Conservation (phyloP, 2,329 filamentous ascomycete genomes). For the Aureobasidium sp. region DNA sequence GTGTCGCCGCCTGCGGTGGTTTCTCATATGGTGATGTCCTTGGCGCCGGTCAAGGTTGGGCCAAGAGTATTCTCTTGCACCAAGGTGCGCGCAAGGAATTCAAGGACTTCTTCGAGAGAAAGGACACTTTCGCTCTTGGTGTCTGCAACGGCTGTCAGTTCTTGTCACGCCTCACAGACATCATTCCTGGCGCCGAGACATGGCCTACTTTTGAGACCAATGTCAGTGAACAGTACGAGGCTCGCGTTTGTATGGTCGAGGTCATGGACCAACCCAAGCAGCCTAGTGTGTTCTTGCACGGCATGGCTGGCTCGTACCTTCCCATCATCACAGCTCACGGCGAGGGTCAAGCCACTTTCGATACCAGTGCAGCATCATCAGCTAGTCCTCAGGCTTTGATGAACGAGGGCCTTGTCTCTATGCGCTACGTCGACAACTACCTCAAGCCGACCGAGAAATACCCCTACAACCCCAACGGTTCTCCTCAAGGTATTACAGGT, state of each 20-base stretch:
- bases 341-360: conserved; percentile 68
- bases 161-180: conserved; percentile 70
- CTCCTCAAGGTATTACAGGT: conserved; percentile 71
- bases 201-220: conserved; percentile 90
- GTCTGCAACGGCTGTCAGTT: conserved; percentile 99
- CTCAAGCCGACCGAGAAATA: conserved; percentile 70
- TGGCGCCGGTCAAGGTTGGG: conserved; percentile 94
- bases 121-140: conserved; percentile 85
- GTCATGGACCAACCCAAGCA: conserved; percentile 54
- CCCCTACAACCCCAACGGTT: conserved; percentile 85
- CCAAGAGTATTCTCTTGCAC: conserved; percentile 85
- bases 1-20: conserved; percentile 89
- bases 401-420: conserved; percentile 61
- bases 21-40: conserved; percentile 93
- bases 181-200: conserved; percentile 73
- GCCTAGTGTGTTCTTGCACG: conserved; percentile 79
- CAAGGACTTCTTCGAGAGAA: conserved; percentile 73
- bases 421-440: conserved; percentile 82
- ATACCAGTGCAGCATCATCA: conserved; percentile 37
- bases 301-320: conserved; percentile 74
- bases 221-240: conserved; percentile 82
- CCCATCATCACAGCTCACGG: conserved; percentile 88
- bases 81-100: conserved; percentile 69
- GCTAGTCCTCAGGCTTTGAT: conserved; percentile 48
- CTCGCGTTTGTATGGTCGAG: conserved; percentile 76